Evolutionary conservation across 2,329 filamentous ascomycete genomes (phyloP).

Genomic region (Pseudogymnoascus sp.): DNA sequence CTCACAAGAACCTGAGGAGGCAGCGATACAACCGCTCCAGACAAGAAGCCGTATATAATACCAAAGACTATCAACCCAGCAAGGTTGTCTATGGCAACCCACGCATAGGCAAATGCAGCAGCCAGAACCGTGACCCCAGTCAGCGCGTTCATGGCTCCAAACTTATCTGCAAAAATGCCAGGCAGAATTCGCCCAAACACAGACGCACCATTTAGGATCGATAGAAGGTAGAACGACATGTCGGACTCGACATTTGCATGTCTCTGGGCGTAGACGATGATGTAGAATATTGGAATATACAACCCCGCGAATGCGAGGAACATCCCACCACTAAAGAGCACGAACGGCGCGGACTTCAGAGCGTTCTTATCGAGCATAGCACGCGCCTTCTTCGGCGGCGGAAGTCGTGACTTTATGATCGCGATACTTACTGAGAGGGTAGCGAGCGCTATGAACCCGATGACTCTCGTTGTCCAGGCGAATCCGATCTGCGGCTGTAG

Average conservation of each 20-base stretch:
- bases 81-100: constrained; percentile 44
- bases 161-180: constrained; percentile 43
- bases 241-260: constrained; percentile 41
- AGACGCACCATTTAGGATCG: constrained; percentile 43
- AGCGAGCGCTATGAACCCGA: constrained; percentile 47
- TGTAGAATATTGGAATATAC: constrained; percentile 27
- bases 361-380: background rate
- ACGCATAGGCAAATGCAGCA: constrained; percentile 20
- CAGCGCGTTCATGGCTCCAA: constrained; percentile 47
- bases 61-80: constrained; percentile 55
- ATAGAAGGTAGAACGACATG: constrained; percentile 37
- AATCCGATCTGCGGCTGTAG: constrained; percentile 46
- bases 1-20: constrained; percentile 32
- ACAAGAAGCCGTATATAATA: constrained; percentile 59
- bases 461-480: constrained; percentile 48
- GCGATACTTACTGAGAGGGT: constrained; percentile 43
- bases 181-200: constrained; percentile 49
- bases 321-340: background rate
- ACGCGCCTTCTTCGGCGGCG: constrained; percentile 22
- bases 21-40: constrained; percentile 57
- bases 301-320: background rate
- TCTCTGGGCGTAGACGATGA: constrained; percentile 25
- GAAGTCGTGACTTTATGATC: constrained; percentile 43
- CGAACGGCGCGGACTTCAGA: background rate
- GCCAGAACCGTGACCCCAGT: constrained; percentile 41